Evolutionary conservation across 2,329 filamentous ascomycete genomes (phyloP).

Genomic region (Onygenales sp.): DNA sequence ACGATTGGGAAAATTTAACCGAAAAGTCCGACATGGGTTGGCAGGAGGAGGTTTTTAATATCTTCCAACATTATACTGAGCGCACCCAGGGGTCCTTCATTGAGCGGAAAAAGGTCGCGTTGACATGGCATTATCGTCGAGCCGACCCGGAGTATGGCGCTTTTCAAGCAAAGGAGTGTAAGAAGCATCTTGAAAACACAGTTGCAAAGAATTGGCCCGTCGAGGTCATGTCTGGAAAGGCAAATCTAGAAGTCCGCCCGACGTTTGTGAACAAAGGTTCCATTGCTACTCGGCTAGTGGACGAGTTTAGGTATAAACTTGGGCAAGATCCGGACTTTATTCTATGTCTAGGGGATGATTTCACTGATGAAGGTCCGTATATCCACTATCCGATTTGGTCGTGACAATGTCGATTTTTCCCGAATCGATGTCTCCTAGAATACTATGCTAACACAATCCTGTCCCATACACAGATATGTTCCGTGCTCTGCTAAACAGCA

Average conservation of each 20-base stretch:
- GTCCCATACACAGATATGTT: conserved; percentile 55
- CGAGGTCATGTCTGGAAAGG: conserved; percentile 94
- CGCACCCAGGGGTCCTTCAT: conserved; percentile 82
- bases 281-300: conserved; percentile 75
- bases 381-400: neutral
- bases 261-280: conserved; percentile 97
- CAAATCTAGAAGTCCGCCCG: conserved; percentile 92
- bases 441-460: too few species aligned
- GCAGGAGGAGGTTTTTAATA: conserved; percentile 73
- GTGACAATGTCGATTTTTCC: conserved; percentile 5
- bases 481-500: conserved; percentile 58
- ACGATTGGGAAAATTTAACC: conserved; percentile 80
- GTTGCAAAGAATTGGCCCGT: conserved; percentile 77
- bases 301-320: conserved; percentile 50
- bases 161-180: conserved; percentile 71
- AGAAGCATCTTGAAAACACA: conserved; percentile 67
- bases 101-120: conserved; percentile 83
- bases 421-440: conserved; percentile 3
- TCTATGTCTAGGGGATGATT: conserved; percentile 87
- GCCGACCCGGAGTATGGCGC: conserved; percentile 77
- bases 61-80: conserved; percentile 85
- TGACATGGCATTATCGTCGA: conserved; percentile 95
- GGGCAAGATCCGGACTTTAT: conserved; percentile 68
- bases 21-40: conserved; percentile 84
- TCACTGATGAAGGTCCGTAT: conserved; percentile 81